Conservation (phyloP, 2,329 filamentous ascomycete genomes). For the Sclerotinia minor region DNA sequence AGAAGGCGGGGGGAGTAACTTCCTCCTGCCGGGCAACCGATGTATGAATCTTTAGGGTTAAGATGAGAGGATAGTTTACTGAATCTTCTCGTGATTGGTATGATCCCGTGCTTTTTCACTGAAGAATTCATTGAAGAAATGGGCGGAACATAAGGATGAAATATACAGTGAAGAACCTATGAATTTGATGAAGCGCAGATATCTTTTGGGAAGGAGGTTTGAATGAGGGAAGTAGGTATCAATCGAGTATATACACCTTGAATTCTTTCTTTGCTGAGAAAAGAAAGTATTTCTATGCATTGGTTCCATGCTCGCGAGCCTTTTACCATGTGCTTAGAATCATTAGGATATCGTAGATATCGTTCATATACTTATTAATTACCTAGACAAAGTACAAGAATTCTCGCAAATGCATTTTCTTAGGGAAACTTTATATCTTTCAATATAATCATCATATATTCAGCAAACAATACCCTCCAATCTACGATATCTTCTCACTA, state of each 20-base stretch:
- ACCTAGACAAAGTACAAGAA: no score
- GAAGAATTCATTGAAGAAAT: conserved; percentile 48
- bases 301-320: no score
- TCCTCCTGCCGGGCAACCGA: conserved; percentile 32
- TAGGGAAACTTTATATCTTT: no score
- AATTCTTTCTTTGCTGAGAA: not conserved
- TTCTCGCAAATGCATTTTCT: no score
- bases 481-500: no score
- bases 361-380: no score
- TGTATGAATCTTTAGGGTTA: conserved; percentile 35
- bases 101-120: conserved; percentile 48
- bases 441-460: no score
- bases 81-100: conserved; percentile 54
- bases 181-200: not conserved
- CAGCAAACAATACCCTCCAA: no score
- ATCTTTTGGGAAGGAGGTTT: not conserved
- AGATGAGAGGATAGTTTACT: conserved; percentile 49
- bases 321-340: no score
- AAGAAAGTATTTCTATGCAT: not conserved
- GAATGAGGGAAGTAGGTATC: not conserved
- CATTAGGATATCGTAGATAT: no score
- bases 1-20: conserved; percentile 35
- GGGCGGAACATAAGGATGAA: conserved; percentile 49
- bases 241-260: not conserved
- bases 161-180: conserved; percentile 35